Base-by-base conservation (phyloP, 176 grass and related monocot species). In the Phoenix dactylifera region DNA sequence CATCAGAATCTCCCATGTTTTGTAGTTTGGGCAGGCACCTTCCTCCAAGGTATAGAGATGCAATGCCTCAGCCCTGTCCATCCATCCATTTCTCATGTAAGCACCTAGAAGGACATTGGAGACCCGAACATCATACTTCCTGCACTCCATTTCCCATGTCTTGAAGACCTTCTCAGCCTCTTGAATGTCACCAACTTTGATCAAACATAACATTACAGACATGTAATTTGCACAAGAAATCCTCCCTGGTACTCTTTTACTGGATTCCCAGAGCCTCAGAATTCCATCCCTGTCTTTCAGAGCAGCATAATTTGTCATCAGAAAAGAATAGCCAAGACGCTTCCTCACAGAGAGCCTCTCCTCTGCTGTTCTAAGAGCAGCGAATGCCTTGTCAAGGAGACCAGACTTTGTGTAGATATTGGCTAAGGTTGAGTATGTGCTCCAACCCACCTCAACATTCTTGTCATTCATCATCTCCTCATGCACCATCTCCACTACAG, bases 1-100 rank as follows among this genome's bases (percentile, higher is more conserved):
- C 79, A 86, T 78, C 22, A 95, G 28, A 72, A 95, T 95, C 54
- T 95, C 89, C 82, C 82, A 95, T 5, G 89, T 95, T 28, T 95
- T 95, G 65, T 83, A 95, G 80, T 95, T 95, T 72, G 89, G 85
- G 12, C 14, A 15, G 0, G 66, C 89, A 6, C 85, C 89, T 83
- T 80, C 89, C 73, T 89, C 50, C 19, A 89, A 76, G 63, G 77
- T 83, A 72, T 89, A 71, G 22, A 80, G 35, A 60, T 89, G 85
- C 51, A 95, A 76, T 72, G 64, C 75, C 69, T 89, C 89, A n/a
- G 79, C 89, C 73, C 77, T 95, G 35, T 86, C 78, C 59, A 89
- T 95, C 79, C 79, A 95, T 18, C 85, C 82, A 54, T 83, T 95
- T 80, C 85, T 89, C 72, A 86, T 72, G 72, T 89, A 89, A 80